Base-by-base conservation (phyloP, 768 basidiomycete genomes). In the Kwoniella mangroviensis region DNA sequence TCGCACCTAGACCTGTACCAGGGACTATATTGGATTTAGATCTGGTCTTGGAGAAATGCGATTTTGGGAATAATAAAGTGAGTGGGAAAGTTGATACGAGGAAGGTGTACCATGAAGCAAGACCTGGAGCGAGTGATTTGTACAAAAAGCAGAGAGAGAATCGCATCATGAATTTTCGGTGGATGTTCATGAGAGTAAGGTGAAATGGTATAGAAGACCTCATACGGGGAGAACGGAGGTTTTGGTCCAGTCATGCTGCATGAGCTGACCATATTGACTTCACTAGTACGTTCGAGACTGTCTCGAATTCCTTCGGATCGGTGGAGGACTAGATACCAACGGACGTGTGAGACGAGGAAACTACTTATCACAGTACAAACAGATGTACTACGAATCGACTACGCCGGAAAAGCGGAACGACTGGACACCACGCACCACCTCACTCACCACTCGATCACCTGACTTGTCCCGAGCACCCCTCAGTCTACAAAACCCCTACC, bases 221-320 rank as follows among this genome's bases (percentile, higher is more conserved):
- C 34, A 34, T 34, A 34, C 34, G 34, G 34, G 34, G 34, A 28
- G 34, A 34, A 34, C 9, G 34, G 34, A 5, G 34, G 34, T 6
- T 34, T 34, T 7, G 34, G 4, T 34, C 34, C 34, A 34, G 34
- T 34, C 13, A 64, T 24, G 12, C 19, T 45, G n/a, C 11, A 53
- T 9, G 34, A 24, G 49, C 69, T 70, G 52, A 70, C 56, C 5
- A 21, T 10, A 4, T 11, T 54, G 15, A n/a, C 11, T 12, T 6
- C 24, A 4, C 13, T 79, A 97, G 92, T 95, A 92, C 84, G 96
- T 98, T n/a, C 90, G 96, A 51, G 97, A 98, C 81, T 99, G 97
- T 78, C 86, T 99, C 51, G 95, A 98, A 83, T 90, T 96, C 55
- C 87, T 99, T 28, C 89, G 96, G n/a, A 85, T 94, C 13, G 96